These are phyloP conservation scores for Cytospora piceae DNA, from an alignment of 2,329 filamentous ascomycete genomes.

Conservation along the genomic window DNA sequence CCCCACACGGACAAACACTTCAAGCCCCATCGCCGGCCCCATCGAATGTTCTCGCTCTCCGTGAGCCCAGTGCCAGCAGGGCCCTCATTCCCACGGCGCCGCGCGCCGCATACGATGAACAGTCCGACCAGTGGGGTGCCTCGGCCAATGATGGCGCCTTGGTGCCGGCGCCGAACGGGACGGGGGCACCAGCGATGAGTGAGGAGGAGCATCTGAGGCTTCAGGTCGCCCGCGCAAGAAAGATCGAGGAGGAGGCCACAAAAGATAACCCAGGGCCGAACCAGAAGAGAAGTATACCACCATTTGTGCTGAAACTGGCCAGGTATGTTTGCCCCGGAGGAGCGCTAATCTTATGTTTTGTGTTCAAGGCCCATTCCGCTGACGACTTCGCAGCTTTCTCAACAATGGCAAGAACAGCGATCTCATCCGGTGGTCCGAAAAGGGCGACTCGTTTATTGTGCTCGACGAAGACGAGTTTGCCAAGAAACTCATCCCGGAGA, in stretches of 20 bases:
- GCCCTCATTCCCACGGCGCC: conserved; percentile 51
- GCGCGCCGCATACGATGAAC: conserved; percentile 37
- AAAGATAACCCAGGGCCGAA: conserved; percentile 66
- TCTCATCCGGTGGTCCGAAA: conserved; percentile 94
- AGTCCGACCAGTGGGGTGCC: conserved; percentile 41
- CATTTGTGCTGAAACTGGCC: conserved; percentile 97
- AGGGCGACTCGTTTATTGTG: conserved; percentile 95
- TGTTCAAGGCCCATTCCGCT: conserved; percentile 21
- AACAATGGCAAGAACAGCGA: conserved; percentile 93
- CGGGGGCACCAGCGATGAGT: conserved; percentile 54
- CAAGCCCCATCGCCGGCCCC: conserved; percentile 35
- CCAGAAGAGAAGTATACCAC: conserved; percentile 64
- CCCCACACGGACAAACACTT: conserved; percentile 28
- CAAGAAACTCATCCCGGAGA: conserved; percentile 92
- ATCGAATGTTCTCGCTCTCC: conserved; percentile 56
- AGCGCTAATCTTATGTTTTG: conserved; percentile 17
- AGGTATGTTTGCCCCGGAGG: conserved; percentile 63
- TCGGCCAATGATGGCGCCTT: conserved; percentile 50
- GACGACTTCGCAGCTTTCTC: conserved; percentile 69
- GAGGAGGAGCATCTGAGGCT: conserved; percentile 80
- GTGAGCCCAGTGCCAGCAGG: conserved; percentile 57
- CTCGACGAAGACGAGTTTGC: conserved; percentile 98
- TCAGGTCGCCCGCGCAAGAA: conserved; percentile 42
- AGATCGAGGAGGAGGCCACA: conserved; percentile 85
- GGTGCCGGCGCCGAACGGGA: conserved; percentile 42